Conservation (phyloP, 305 asterid genomes). For the Nicotiana rustica region DNA sequence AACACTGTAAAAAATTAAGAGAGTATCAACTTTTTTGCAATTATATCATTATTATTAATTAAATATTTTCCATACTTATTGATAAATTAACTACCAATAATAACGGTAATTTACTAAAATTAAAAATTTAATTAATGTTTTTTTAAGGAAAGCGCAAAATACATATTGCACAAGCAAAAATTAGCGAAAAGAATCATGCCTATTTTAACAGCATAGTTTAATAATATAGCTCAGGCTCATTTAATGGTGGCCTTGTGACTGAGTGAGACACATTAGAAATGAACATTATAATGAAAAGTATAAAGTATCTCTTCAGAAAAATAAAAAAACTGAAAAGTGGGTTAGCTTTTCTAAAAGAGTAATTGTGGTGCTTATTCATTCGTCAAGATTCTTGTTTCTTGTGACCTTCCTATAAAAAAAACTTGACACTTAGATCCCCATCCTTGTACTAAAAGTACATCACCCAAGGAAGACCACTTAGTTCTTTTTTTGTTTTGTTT, state of each 20-base stretch:
- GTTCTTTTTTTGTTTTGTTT: neutral
- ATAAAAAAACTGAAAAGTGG: slow-evolving; percentile 30
- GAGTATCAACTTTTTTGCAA: too few species aligned
- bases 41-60: too few species aligned
- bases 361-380: slow-evolving; percentile 22
- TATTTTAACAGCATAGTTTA: neutral
- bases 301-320: too few species aligned
- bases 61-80: too few species aligned
- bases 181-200: neutral
- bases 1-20: too few species aligned
- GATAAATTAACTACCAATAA: too few species aligned
- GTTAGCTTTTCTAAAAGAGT: slow-evolving; percentile 30
- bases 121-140: too few species aligned
- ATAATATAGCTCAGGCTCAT: neutral
- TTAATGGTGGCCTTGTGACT: neutral
- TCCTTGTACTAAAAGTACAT: neutral
- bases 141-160: too few species aligned
- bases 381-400: slow-evolving; percentile 12
- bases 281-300: neutral
- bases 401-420: neutral
- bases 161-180: too few species aligned
- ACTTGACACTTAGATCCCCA: slow-evolving; percentile 19
- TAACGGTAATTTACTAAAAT: too few species aligned
- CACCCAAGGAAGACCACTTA: neutral
- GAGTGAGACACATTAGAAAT: neutral